A percentile compares a stretch with the other conserved stretches of the same genome.
phyloP scores from a whole-genome alignment of 148 eudicot species.

The Oxyria digyna region DNA sequence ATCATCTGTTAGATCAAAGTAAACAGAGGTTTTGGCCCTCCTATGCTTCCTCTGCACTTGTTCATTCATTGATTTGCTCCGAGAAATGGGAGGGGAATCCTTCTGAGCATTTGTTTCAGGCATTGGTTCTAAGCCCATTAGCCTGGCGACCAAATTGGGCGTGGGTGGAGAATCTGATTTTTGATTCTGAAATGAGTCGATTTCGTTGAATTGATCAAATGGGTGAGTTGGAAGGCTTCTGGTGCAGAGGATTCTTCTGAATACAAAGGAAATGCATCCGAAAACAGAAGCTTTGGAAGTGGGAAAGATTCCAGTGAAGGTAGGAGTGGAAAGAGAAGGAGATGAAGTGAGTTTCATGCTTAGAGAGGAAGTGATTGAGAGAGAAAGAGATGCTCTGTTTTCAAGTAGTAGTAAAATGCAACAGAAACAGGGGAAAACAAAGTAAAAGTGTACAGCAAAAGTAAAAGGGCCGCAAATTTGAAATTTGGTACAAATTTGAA shows the following conservation, averaged over 20 bases:
- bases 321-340: neutral
- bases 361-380: neutral
- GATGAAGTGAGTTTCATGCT: constrained; percentile 7
- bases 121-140: constrained; percentile 71
- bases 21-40: constrained; percentile 32
- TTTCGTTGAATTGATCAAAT: neutral
- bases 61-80: constrained; percentile 24
- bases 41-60: constrained; percentile 10
- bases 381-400: neutral
- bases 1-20: constrained; percentile 38
- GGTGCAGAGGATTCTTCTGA: neutral
- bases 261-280: constrained; percentile 2
- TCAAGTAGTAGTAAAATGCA: neutral
- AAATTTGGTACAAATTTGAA: neutral
- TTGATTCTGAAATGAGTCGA: neutral
- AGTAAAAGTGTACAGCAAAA: neutral
- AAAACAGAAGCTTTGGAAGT: neutral
- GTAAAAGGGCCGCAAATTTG: neutral
- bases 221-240: constrained; percentile 2
- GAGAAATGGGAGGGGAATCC: constrained; percentile 10
- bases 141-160: constrained; percentile 55
- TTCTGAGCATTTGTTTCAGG: constrained; percentile 10
- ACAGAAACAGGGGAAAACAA: neutral
- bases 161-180: constrained; percentile 14
- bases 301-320: neutral